These are phyloP conservation scores for Aspergillus fumigatus DNA, from an alignment of 2,329 filamentous ascomycete species.

Conservation along the genomic window DNA sequence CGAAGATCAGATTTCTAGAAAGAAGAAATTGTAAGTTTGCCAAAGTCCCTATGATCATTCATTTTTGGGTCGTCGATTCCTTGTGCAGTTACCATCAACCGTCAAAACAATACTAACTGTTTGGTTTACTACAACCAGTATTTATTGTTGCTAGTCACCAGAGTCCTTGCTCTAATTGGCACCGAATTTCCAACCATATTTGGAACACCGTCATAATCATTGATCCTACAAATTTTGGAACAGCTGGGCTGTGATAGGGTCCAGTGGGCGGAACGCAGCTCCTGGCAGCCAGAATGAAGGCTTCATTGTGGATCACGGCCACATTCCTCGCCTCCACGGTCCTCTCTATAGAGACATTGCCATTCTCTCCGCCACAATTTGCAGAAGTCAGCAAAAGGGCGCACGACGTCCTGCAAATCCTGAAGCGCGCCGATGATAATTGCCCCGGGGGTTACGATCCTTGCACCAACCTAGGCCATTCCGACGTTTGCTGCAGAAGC, in stretches of 20 bases:
- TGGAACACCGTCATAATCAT: background rate
- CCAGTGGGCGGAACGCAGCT: conserved; percentile 11
- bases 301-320: conserved; percentile 26
- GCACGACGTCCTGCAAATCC: conserved; percentile 28
- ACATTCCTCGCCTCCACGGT: conserved; percentile 29
- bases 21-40: background rate
- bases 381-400: conserved; percentile 22
- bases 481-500: conserved; percentile 53
- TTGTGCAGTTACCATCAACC: background rate
- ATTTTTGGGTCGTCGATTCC: background rate
- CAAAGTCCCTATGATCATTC: background rate
- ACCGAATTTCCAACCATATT: conserved; percentile 2
- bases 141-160: conserved; percentile 27
- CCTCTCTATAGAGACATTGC: conserved; percentile 24
- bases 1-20: background rate
- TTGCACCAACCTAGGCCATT: conserved; percentile 50
- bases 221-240: background rate
- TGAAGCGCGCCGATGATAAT: conserved; percentile 29
- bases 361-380: conserved; percentile 26
- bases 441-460: conserved; percentile 51
- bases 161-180: conserved; percentile 1
- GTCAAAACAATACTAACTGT: background rate
- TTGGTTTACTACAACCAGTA: conserved; percentile 27
- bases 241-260: background rate
- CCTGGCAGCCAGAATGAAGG: conserved; percentile 28